Percentiles rank a stretch among this genome's conserved stretches.
These are phyloP conservation scores for Crithidia mellificae DNA, from an alignment of 208 protist species.

Conservation along the genomic window DNA sequence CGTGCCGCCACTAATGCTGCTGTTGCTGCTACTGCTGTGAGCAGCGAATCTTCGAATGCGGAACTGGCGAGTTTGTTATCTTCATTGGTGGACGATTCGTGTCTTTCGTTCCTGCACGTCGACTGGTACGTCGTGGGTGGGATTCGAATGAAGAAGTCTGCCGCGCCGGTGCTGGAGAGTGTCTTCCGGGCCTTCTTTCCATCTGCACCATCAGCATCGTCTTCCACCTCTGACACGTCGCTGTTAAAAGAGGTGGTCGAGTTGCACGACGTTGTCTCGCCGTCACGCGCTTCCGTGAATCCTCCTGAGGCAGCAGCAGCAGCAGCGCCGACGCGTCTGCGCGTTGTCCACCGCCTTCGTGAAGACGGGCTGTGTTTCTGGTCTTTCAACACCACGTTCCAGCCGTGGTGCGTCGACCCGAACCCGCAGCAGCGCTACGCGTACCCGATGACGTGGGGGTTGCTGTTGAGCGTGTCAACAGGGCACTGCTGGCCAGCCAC, in stretches of 20 bases:
- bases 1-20: too few relatives aligned
- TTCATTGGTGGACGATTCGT: background rate
- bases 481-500: slow-evolving; percentile 47
- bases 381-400: slow-evolving; percentile 63
- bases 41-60: too few relatives aligned
- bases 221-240: slow-evolving; percentile 15
- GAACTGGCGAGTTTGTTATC: too few relatives aligned
- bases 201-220: slow-evolving; percentile 17
- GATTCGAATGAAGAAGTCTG: slow-evolving; percentile 37
- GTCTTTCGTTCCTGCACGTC: slow-evolving; percentile 35
- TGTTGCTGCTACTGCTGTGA: too few relatives aligned
- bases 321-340: background rate
- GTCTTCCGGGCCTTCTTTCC: slow-evolving; percentile 53
- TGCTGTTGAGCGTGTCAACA: slow-evolving; percentile 45
- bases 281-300: background rate
- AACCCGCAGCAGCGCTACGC: slow-evolving; percentile 32
- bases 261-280: background rate
- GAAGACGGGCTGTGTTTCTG: slow-evolving; percentile 71
- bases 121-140: slow-evolving; percentile 75
- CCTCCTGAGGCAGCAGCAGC: background rate
- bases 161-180: slow-evolving; percentile 34
- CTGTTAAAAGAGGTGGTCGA: background rate
- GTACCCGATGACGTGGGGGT: slow-evolving; percentile 44
- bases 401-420: slow-evolving; percentile 38
- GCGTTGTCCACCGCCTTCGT: slow-evolving; percentile 54